Conservation (phyloP, 495 filamentous ascomycete species). For the Hapsidospora chrysogenum region DNA sequence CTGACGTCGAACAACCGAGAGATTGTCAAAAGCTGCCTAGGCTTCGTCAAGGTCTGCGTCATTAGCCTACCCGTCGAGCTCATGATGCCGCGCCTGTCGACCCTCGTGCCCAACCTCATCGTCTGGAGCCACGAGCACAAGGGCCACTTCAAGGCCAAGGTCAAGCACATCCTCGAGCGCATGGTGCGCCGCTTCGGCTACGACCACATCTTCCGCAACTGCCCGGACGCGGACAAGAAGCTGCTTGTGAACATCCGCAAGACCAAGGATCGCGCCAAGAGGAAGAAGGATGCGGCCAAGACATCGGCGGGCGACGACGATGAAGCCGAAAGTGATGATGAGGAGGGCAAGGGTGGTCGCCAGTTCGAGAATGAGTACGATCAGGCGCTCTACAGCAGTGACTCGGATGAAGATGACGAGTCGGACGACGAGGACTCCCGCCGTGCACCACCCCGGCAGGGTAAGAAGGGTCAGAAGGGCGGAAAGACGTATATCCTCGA, state of each 20-base stretch:
- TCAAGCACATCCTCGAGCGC: conserved; percentile 91
- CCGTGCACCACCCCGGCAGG: conserved; percentile 4
- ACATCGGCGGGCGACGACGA: conserved; percentile 21
- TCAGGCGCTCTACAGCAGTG: conserved; percentile 83
- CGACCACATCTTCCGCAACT: conserved; percentile 53
- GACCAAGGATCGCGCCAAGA: conserved; percentile 72
- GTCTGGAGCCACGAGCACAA: conserved; percentile 97
- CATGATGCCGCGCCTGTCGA: conserved; percentile 53
- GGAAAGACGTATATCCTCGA: conserved; percentile 75
- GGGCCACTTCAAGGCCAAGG: conserved; percentile 84
- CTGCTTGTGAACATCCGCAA: conserved; percentile 88
- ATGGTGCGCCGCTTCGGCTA: conserved; percentile 83
- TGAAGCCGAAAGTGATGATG: conserved; percentile 31
- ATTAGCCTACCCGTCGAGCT: conserved; percentile 64
- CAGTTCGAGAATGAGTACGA: conserved; percentile 86
- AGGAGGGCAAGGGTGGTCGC: conserved; percentile 23
- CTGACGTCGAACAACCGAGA: conserved; percentile 89
- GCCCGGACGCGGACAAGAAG: conserved; percentile 74
- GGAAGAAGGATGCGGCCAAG: conserved; percentile 56
- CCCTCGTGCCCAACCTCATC: conserved; percentile 76
- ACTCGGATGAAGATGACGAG: conserved; percentile 40
- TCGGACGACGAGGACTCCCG: conserved; percentile 44
- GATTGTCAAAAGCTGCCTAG: conserved; percentile 81
- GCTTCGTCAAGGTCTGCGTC: conserved; percentile 90
- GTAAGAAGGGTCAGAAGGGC: conserved; percentile 39